Evolutionary conservation across 306 rosid species (phyloP).

Genomic region (Corylus avellana): DNA sequence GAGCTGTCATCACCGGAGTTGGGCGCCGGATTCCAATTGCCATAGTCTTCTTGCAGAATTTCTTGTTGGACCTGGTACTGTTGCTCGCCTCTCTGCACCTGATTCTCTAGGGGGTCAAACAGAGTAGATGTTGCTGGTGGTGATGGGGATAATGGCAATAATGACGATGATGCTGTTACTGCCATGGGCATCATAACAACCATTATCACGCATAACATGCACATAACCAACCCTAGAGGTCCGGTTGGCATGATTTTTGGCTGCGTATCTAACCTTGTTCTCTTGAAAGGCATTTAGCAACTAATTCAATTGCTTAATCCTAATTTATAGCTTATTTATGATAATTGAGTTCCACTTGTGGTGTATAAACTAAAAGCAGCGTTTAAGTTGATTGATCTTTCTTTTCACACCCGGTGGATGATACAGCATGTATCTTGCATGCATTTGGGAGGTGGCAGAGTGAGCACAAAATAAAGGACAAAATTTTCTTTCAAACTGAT

Average conservation of each 20-base stretch:
- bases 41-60: slow-evolving; percentile 37
- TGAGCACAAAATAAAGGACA: too few relatives aligned
- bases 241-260: slow-evolving; percentile 25
- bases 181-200: slow-evolving; percentile 23
- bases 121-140: background rate
- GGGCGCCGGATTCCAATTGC: slow-evolving; percentile 49
- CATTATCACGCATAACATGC: slow-evolving; percentile 26
- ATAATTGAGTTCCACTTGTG: background rate
- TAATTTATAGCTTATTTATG: slow-evolving; percentile 5
- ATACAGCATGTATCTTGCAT: slow-evolving; percentile 49
- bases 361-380: background rate
- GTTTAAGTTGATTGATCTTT: slow-evolving; percentile 17
- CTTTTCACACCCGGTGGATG: slow-evolving; percentile 39
- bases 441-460: background rate
- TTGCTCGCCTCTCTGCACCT: slow-evolving; percentile 13
- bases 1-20: slow-evolving; percentile 28
- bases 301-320: background rate
- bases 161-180: slow-evolving; percentile 3
- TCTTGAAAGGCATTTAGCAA: slow-evolving; percentile 1
- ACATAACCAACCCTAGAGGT: slow-evolving; percentile 3
- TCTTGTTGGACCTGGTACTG: background rate
- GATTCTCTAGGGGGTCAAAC: slow-evolving; percentile 1
- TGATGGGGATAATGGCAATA: slow-evolving; percentile 5
- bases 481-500: too few relatives aligned
- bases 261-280: background rate